Percentiles rank a stretch among this genome's conserved stretches.
Evolutionary conservation across 140 eudicot genomes (phyloP).

Genomic region (Anethum foeniculum): DNA sequence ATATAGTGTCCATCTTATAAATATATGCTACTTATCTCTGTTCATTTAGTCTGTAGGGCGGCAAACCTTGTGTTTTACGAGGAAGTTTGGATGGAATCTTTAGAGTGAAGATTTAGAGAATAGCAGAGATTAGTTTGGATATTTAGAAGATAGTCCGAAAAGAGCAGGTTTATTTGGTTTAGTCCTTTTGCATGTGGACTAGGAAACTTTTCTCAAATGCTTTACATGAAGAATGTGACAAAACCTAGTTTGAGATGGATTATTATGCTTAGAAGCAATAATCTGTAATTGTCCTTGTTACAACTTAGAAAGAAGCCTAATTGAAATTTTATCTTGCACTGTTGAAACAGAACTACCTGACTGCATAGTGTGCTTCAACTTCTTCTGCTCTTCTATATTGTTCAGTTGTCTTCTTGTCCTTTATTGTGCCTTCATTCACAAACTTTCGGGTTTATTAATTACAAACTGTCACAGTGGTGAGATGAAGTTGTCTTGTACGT

Average conservation of each 20-base stretch:
- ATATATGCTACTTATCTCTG: not conserved
- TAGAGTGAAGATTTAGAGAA: not conserved
- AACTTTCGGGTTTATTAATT: not conserved
- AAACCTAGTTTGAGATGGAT: not conserved
- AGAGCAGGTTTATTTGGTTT: not conserved
- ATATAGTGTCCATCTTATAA: not conserved
- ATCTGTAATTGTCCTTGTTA: not conserved
- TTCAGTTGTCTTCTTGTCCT: not conserved
- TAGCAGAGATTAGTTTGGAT: not conserved
- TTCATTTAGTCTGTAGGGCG: not conserved
- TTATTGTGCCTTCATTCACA: not conserved
- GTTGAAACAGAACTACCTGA: not conserved
- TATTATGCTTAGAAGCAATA: not conserved
- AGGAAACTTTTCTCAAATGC: not conserved
- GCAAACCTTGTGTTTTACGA: not conserved
- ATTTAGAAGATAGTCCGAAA: not conserved
- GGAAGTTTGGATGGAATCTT: not conserved
- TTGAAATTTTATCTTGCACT: not conserved
- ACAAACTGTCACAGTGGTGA: not conserved
- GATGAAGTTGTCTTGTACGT: not conserved
- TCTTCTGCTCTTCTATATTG: not conserved
- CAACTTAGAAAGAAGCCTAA: not conserved
- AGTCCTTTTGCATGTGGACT: not conserved
- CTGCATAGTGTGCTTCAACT: not conserved
- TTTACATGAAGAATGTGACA: not conserved